These are phyloP conservation scores for Sclerotinia trifoliorum DNA, from an alignment of 2,329 filamentous ascomycete species.

Conservation along the genomic window DNA sequence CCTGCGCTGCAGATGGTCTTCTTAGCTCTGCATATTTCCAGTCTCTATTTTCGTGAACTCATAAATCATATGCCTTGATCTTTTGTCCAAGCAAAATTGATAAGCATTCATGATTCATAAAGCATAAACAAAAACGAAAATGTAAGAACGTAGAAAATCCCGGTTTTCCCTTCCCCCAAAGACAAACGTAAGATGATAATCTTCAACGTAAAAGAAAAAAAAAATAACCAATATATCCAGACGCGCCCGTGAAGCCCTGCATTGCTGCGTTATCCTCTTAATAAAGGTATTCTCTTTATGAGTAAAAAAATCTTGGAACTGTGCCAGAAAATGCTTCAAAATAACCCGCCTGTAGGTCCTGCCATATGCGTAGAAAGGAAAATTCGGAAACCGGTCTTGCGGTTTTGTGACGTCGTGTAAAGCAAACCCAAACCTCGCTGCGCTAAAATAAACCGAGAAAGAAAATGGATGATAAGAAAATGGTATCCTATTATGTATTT, in stretches of 20 bases:
- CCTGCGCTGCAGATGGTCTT: constrained; percentile 22
- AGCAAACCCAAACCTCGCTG: constrained; percentile 49
- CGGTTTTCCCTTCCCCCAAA: constrained; percentile 1
- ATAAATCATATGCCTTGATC: constrained; percentile 27
- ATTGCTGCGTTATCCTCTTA: constrained; percentile 64
- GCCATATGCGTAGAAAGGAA: constrained; percentile 37
- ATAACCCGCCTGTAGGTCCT: constrained; percentile 36
- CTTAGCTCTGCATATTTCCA: constrained; percentile 20
- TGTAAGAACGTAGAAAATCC: constrained; percentile 35
- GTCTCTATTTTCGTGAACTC: constrained; percentile 25
- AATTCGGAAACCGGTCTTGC: constrained; percentile 39
- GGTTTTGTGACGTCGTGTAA: constrained; percentile 47
- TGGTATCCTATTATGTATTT: constrained; percentile 40
- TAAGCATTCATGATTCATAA: constrained; percentile 27
- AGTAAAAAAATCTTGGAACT: constrained; percentile 40
- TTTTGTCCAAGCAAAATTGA: constrained; percentile 29
- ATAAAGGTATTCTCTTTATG: constrained; percentile 38
- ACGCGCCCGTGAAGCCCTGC: constrained; percentile 50
- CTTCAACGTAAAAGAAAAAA: constrained; percentile 32
- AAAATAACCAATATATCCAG: constrained; percentile 37
- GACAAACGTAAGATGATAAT: constrained; percentile 17
- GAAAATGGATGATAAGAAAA: constrained; percentile 37
- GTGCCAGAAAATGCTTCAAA: constrained; percentile 38
- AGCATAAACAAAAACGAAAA: constrained; percentile 25
- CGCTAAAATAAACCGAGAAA: constrained; percentile 46